phyloP scores from a whole-genome alignment of 2,329 filamentous ascomycete species.

The Stemphylium beticola region DNA sequence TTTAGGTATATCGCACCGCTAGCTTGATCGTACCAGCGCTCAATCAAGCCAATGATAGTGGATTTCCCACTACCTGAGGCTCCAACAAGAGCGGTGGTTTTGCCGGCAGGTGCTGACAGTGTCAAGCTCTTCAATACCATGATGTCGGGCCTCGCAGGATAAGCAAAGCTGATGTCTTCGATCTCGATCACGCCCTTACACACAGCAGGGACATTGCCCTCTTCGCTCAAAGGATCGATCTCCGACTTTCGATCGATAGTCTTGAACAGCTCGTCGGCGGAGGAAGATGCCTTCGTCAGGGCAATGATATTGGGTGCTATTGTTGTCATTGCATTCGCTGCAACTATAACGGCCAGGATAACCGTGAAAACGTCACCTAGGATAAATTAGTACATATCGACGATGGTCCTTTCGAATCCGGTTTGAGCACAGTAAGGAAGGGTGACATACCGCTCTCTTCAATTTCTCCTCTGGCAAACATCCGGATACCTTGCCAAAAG shows the following conservation, averaged over 20 bases:
- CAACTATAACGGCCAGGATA: conserved; percentile 44
- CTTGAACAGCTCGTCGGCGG: conserved; percentile 42
- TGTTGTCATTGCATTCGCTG: conserved; percentile 76
- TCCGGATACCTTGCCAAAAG: conserved; percentile 60
- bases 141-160: conserved; percentile 89
- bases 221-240: conserved; percentile 62
- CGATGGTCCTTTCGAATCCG: conserved; percentile 2
- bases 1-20: conserved; percentile 36
- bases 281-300: conserved; percentile 42
- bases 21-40: conserved; percentile 60
- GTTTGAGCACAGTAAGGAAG: not conserved
- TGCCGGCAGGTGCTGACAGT: conserved; percentile 81
- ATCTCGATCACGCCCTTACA: conserved; percentile 69
- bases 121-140: conserved; percentile 83
- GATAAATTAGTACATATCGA: not conserved
- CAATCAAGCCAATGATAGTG: conserved; percentile 77
- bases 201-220: conserved; percentile 26
- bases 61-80: conserved; percentile 94
- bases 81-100: conserved; percentile 90
- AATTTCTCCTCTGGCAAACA: conserved; percentile 63
- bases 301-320: conserved; percentile 90
- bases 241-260: conserved; percentile 83
- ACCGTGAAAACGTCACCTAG: conserved; percentile 33
- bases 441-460: conserved; percentile 42
- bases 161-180: conserved; percentile 84